Evolutionary conservation across 768 basidiomycete genomes (phyloP).

Genomic region (Rhizopogon sp.): DNA sequence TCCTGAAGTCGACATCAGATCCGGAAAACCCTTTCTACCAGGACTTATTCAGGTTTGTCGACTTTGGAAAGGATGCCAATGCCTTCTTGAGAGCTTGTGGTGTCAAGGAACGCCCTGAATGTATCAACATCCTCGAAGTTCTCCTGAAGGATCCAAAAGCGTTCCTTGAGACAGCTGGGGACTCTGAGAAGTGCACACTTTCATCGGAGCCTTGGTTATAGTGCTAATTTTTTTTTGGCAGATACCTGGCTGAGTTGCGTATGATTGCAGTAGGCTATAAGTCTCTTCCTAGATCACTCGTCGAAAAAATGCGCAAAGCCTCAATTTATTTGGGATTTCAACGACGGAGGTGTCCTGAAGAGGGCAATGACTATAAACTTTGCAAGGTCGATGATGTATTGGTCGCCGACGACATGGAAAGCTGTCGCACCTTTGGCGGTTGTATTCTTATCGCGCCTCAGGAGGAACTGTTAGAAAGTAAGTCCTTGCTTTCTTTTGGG

Average conservation of each 20-base stretch:
- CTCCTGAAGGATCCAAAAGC: conserved; percentile 57
- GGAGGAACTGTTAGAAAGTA: conserved; percentile 85
- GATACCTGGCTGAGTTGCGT: conserved; percentile 74
- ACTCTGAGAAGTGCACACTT: conserved; percentile 49
- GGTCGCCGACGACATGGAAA: conserved; percentile 78
- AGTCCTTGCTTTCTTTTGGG: neutral
- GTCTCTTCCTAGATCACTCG: conserved; percentile 36
- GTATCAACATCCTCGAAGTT: conserved; percentile 68
- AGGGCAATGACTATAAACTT: conserved; percentile 51
- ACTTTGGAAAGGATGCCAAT: conserved; percentile 75
- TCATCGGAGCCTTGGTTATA: neutral
- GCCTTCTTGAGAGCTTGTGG: conserved; percentile 79
- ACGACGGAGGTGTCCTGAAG: conserved; percentile 16
- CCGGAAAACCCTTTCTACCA: conserved; percentile 38
- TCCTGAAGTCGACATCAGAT: conserved; percentile 37
- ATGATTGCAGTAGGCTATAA: conserved; percentile 69
- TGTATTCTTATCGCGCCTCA: conserved; percentile 71
- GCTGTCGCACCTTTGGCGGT: conserved; percentile 71
- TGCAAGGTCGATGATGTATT: conserved; percentile 60
- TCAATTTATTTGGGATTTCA: conserved; percentile 69
- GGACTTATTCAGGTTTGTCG: conserved; percentile 76
- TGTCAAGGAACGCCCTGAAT: conserved; percentile 76
- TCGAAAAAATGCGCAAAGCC: conserved; percentile 53
- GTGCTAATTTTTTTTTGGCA: conserved; percentile 21
- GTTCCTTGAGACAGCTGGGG: conserved; percentile 60